These are phyloP conservation scores for Clavispora santaluciae DNA, from an alignment of 805 yeast species.

Conservation along the genomic window DNA sequence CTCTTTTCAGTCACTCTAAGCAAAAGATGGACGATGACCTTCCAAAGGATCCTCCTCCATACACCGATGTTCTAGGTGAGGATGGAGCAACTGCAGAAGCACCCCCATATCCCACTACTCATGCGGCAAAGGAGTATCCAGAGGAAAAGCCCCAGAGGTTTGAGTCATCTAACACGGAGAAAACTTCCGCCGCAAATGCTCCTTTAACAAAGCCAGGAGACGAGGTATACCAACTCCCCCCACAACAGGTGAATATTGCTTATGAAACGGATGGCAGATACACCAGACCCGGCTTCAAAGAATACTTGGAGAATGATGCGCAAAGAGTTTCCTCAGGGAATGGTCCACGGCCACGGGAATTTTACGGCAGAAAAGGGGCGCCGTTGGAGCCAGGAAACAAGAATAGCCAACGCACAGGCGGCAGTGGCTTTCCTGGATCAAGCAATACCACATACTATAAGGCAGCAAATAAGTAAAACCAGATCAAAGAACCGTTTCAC, in stretches of 20 bases:
- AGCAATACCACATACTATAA: conserved; percentile 32
- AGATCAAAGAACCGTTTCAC: conserved; percentile 36
- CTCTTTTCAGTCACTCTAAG: neutral
- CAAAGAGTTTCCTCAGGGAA: conserved; percentile 29
- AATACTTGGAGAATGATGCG: conserved; percentile 28
- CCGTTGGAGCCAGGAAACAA: conserved; percentile 28
- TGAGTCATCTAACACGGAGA: neutral
- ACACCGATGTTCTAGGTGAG: conserved; percentile 12
- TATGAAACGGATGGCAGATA: conserved; percentile 31
- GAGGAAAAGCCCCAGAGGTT: conserved; percentile 5
- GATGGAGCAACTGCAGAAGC: neutral
- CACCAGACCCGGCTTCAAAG: conserved; percentile 34
- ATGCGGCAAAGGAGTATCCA: conserved; percentile 16
- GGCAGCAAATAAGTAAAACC: conserved; percentile 23
- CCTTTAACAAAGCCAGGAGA: conserved; percentile 3
- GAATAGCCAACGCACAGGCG: conserved; percentile 19
- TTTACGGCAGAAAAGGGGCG: conserved; percentile 27
- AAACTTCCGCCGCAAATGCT: neutral
- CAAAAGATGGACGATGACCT: neutral
- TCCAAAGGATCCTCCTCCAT: conserved; percentile 13
- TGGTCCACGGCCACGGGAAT: conserved; percentile 24
- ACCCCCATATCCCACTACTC: conserved; percentile 3
- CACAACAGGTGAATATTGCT: conserved; percentile 33
- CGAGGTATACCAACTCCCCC: conserved; percentile 21
- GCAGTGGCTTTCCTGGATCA: conserved; percentile 35